Percentiles rank a stretch among this genome's conserved stretches.
phyloP scores from a whole-genome alignment of 2,329 filamentous ascomycete species.

The Basipetospora sp. region DNA sequence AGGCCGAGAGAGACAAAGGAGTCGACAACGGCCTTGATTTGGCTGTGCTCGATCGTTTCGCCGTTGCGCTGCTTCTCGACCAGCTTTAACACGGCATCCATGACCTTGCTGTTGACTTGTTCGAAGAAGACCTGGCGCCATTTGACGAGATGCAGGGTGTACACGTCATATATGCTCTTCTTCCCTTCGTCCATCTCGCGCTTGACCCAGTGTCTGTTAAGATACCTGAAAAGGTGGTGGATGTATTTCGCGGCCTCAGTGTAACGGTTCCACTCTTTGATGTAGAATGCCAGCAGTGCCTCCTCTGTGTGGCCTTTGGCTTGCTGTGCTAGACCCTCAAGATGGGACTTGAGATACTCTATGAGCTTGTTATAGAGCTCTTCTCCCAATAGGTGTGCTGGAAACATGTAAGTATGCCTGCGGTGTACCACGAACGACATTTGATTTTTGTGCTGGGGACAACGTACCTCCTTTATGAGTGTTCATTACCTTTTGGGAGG shows the following conservation, averaged over 20 bases:
- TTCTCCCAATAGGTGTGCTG: slow-evolving; percentile 86
- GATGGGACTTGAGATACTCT: slow-evolving; percentile 65
- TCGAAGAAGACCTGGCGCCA: slow-evolving; percentile 89
- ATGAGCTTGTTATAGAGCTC: slow-evolving; percentile 89
- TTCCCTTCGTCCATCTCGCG: slow-evolving; percentile 97
- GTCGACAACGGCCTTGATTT: slow-evolving; percentile 94
- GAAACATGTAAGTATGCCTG: neutral
- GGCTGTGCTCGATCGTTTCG: slow-evolving; percentile 90
- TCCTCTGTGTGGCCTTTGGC: slow-evolving; percentile 78
- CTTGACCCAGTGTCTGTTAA: slow-evolving; percentile 98
- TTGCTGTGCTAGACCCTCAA: slow-evolving; percentile 53
- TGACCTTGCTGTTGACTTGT: slow-evolving; percentile 71
- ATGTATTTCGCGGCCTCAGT: slow-evolving; percentile 94
- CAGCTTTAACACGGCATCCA: slow-evolving; percentile 85
- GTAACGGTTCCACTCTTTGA: slow-evolving; percentile 90
- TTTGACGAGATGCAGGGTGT: slow-evolving; percentile 86
- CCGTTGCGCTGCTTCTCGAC: slow-evolving; percentile 95
- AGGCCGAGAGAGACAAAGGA: slow-evolving; percentile 91
- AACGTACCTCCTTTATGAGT: slow-evolving; percentile 43
- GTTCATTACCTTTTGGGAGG: slow-evolving; percentile 62
- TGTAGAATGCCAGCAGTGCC: slow-evolving; percentile 81
- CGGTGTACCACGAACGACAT: too few species aligned
- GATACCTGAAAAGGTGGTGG: slow-evolving; percentile 88
- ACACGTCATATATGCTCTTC: slow-evolving; percentile 95
- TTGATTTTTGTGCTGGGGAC: too few species aligned